These are phyloP conservation scores for Phytophthora uliginosa DNA, from an alignment of 352 stramenopile species.

Conservation along the genomic window DNA sequence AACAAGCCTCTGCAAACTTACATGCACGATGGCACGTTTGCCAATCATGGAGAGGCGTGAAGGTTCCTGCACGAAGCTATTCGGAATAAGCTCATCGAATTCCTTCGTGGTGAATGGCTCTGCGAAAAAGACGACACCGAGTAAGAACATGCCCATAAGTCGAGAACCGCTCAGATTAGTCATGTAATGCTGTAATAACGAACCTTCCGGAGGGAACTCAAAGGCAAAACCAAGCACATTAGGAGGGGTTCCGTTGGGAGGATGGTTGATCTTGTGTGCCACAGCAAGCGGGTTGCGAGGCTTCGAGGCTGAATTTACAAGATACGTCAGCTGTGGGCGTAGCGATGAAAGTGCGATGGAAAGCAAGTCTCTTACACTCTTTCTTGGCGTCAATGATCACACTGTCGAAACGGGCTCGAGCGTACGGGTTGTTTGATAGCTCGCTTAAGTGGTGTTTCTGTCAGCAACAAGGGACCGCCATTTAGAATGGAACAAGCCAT, in stretches of 20 bases:
- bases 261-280: slow-evolving; percentile 91
- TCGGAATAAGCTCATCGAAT: slow-evolving; percentile 81
- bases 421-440: slow-evolving; percentile 82
- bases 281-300: slow-evolving; percentile 78
- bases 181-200: not conserved
- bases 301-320: slow-evolving; percentile 46
- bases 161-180: not conserved
- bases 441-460: slow-evolving; percentile 70
- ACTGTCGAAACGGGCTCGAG: slow-evolving; percentile 87
- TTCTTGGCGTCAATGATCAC: slow-evolving; percentile 90
- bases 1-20: slow-evolving; percentile 34
- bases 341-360: not conserved
- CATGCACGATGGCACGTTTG: slow-evolving; percentile 88
- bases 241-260: slow-evolving; percentile 64
- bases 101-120: slow-evolving; percentile 75
- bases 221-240: slow-evolving; percentile 89
- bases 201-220: slow-evolving; percentile 83
- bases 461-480: not conserved
- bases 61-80: slow-evolving; percentile 83
- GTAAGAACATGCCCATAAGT: not conserved
- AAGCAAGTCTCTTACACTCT: slow-evolving; percentile 52
- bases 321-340: slow-evolving; percentile 7
- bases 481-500: not conserved
- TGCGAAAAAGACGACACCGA: slow-evolving; percentile 21
- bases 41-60: slow-evolving; percentile 87